These are phyloP conservation scores for Circinella minor DNA, from an alignment of 371 early-diverging fungal species.

Conservation along the genomic window DNA sequence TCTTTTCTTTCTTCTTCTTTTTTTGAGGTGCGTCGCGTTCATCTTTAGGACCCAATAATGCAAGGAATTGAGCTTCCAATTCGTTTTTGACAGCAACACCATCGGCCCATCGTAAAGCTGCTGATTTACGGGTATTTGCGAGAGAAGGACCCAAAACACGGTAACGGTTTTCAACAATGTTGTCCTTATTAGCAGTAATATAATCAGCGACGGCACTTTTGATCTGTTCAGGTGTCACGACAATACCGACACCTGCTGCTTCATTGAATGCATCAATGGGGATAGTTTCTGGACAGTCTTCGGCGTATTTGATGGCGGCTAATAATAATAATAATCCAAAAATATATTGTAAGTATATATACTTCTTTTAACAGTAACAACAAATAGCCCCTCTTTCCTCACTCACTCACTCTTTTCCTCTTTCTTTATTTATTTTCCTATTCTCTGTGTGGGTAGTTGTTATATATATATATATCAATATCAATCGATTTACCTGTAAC, in stretches of 20 bases:
- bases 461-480: not conserved
- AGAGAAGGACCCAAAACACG: constrained; percentile 77
- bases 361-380: too few relatives aligned
- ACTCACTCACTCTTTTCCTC: not conserved
- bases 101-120: constrained; percentile 90
- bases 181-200: constrained; percentile 71
- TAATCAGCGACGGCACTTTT: constrained; percentile 55
- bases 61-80: constrained; percentile 83
- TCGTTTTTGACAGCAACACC: constrained; percentile 84
- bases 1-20: constrained; percentile 64
- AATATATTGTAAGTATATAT: too few relatives aligned
- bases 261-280: constrained; percentile 74
- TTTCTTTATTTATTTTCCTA: too few relatives aligned
- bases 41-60: constrained; percentile 93
- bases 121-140: constrained; percentile 69
- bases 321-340: not conserved
- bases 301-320: constrained; percentile 92
- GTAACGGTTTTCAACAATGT: constrained; percentile 84
- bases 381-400: not conserved
- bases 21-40: constrained; percentile 87
- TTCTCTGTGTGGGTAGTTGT: not conserved
- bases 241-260: constrained; percentile 91
- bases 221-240: constrained; percentile 76
- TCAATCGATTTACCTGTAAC: constrained; percentile 69
- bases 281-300: constrained; percentile 57